A percentile compares a stretch with the other conserved stretches of the same genome.
Evolutionary conservation across 495 filamentous ascomycete genomes (phyloP).

Genomic region (Hypoxylon trugodes): DNA sequence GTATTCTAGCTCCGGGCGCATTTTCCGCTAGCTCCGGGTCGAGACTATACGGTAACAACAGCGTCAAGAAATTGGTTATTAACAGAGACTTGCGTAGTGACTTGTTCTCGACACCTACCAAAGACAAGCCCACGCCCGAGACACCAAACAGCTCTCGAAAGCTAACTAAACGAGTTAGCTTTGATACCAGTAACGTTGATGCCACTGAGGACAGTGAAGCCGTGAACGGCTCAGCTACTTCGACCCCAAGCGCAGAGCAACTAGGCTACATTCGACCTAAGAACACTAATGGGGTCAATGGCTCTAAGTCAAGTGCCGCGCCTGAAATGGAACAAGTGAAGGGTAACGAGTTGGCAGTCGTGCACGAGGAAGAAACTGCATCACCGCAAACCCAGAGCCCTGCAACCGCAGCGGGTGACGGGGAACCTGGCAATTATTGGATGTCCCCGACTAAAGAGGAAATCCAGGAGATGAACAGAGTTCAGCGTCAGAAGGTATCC

Average conservation of each 20-base stretch:
- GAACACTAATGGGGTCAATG: conserved; percentile 60
- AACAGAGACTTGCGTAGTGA: conserved; percentile 85
- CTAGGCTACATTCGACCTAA: conserved; percentile 71
- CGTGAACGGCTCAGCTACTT: conserved; percentile 53
- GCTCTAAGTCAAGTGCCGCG: conserved; percentile 51
- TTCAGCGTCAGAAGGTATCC: conserved; percentile 73
- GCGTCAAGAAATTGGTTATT: conserved; percentile 88
- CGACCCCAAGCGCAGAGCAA: conserved; percentile 66
- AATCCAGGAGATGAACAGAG: conserved; percentile 74
- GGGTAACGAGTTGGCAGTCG: conserved; percentile 79
- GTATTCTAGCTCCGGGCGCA: conserved; percentile 84
- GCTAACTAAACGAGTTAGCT: conserved; percentile 88
- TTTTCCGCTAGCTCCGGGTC: conserved; percentile 75
- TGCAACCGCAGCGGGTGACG: conserved; percentile 53
- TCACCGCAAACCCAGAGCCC: conserved; percentile 41
- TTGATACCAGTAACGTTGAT: conserved; percentile 69
- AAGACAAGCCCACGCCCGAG: conserved; percentile 52
- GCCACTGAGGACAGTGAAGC: conserved; percentile 51
- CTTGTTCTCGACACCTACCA: conserved; percentile 68
- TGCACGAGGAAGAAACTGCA: conserved; percentile 71
- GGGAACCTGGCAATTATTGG: conserved; percentile 79
- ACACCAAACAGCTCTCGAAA: conserved; percentile 62
- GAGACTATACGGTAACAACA: conserved; percentile 64
- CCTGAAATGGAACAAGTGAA: conserved; percentile 78
- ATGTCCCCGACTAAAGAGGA: conserved; percentile 78